These are phyloP conservation scores for Pythium folliculosum DNA, from an alignment of 352 stramenopile genomes.

Conservation along the genomic window DNA sequence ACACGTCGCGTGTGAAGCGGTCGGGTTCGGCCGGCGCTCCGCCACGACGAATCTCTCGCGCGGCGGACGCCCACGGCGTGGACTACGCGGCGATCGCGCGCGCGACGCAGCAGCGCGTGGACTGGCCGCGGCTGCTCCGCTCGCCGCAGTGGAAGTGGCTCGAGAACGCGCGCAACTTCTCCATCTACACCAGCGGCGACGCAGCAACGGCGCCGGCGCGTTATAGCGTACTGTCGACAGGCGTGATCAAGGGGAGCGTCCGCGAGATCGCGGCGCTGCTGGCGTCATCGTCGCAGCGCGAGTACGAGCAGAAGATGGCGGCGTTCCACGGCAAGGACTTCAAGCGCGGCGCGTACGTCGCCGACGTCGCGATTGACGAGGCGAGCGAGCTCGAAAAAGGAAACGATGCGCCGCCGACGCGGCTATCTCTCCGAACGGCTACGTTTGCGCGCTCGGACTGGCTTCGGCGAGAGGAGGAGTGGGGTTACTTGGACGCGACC, in stretches of 20 bases:
- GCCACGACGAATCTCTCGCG: neutral
- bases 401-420: neutral
- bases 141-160: constrained; percentile 21
- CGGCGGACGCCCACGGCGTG: no score
- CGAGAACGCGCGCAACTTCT: constrained; percentile 18
- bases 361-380: neutral
- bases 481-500: constrained; percentile 24
- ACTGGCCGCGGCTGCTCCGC: constrained; percentile 6
- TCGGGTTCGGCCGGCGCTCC: neutral
- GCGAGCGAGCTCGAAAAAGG: neutral
- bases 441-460: constrained; percentile 11
- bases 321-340: constrained; percentile 17
- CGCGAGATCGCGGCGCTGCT: constrained; percentile 18
- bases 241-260: constrained; percentile 4
- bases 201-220: neutral
- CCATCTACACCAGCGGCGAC: constrained; percentile 8
- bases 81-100: constrained; percentile 4
- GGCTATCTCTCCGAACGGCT: constrained; percentile 15
- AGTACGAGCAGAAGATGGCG: constrained; percentile 16
- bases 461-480: constrained; percentile 18
- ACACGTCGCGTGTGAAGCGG: neutral
- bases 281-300: neutral
- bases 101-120: constrained; percentile 3
- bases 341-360: constrained; percentile 11
- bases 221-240: constrained; percentile 15